Evolutionary conservation across 345 rosid species (phyloP), one percentile per base, ranked within the genome.

Genomic region (Limnanthes douglasii): DNA sequence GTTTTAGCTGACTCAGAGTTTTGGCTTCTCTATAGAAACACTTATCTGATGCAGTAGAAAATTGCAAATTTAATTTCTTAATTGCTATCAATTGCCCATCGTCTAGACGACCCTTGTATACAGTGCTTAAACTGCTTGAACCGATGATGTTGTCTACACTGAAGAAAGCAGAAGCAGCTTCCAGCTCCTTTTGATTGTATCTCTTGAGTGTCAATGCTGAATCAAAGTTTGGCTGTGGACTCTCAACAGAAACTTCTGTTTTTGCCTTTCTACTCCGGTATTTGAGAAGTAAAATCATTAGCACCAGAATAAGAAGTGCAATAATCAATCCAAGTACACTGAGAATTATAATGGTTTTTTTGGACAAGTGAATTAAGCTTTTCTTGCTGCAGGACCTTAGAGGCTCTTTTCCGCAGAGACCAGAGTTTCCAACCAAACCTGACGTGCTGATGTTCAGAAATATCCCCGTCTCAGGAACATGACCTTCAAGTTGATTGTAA

Each of bases 81-180:
- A 86, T 78, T n/a, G 83, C 94, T 45, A 86, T 48, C 6, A 43
- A 43, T 60, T 61, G 42, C 6, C 78, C 85, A 19, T 73, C 82
- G 32, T 75, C 70, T 18, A 82, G 20, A 18, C 32, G 62, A 26
- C 93, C 94, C 53, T 59, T 73, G 70, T 81, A 86, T 18, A 86
- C 94, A 0, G 82, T 78, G 50, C 94, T 86, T 61, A 86, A 53
- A 38, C 70, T 73, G 69, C 94, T 78, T 21, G 73, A 30, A 5
- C 94, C 93, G 6, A 78, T 53, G 39, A 82, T 61, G 36, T 75
- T 78, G 12, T 39, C 62, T 21, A 28, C 47, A 31, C 63, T 55
- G 68, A 82, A 86, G 34, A 37, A 62, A 37, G 33, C 43, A 12
- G 97, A 81, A 7, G 97, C 93, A 34, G 9, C 31, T 37, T 78